phyloP scores from a whole-genome alignment of 1,139 yeast species.

The Protomyces arabidopsidicola region DNA sequence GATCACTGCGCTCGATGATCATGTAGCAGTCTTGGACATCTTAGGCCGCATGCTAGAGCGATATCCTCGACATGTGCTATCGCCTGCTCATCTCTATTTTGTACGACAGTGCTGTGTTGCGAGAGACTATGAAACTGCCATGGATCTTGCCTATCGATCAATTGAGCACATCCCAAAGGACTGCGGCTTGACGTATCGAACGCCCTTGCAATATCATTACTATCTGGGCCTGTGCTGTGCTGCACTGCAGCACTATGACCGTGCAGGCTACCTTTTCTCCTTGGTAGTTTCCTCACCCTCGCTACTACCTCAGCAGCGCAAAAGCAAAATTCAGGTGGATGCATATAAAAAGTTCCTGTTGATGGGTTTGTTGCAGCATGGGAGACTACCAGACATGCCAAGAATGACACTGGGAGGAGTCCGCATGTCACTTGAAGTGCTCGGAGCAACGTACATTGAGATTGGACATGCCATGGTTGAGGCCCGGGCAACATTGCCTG shows the following conservation, averaged over 20 bases:
- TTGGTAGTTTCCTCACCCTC: constrained; percentile 31
- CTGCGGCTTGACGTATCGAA: constrained; percentile 27
- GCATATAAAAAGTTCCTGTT: constrained; percentile 32
- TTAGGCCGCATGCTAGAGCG: neutral
- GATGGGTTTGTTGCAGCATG: constrained; percentile 29
- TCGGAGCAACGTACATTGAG: constrained; percentile 1
- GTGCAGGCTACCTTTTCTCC: constrained; percentile 35
- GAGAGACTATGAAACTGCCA: neutral
- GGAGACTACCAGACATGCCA: constrained; percentile 21
- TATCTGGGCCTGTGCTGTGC: constrained; percentile 34
- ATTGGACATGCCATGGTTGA: neutral
- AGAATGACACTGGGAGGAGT: neutral
- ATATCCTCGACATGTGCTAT: constrained; percentile 3
- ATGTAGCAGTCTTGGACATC: neutral
- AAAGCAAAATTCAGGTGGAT: constrained; percentile 29
- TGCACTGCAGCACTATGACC: constrained; percentile 31
- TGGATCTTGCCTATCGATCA: constrained; percentile 1
- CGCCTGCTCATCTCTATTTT: constrained; percentile 7
- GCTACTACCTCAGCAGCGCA: constrained; percentile 28
- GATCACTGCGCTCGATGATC: neutral
- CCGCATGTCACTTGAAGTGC: neutral
- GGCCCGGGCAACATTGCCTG: neutral
- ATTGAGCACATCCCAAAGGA: constrained; percentile 7
- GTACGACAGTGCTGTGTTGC: constrained; percentile 8
- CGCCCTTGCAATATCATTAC: constrained; percentile 35